Conservation (phyloP, 106 monocot genomes). For the Vanilla planifolia region DNA sequence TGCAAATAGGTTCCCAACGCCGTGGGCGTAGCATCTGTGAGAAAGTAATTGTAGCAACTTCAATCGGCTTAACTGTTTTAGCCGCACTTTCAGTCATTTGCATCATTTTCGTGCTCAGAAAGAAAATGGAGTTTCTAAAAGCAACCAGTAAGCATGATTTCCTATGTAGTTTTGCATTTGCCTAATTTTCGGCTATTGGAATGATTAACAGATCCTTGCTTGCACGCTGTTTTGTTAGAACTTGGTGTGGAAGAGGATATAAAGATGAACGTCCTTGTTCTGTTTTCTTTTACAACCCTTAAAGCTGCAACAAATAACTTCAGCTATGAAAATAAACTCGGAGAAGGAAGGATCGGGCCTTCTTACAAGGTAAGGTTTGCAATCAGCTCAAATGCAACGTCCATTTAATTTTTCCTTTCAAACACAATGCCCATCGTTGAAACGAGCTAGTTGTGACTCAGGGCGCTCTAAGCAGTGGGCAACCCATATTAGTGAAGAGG, state of each 20-base stretch:
- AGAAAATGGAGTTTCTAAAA: background rate
- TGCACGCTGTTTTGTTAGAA: background rate
- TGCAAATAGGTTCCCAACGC: too few relatives aligned
- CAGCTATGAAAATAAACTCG: conserved; percentile 3
- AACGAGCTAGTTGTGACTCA: background rate
- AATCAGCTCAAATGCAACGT: background rate
- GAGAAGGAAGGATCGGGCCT: background rate
- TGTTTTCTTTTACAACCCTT: background rate
- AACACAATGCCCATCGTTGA: too few relatives aligned
- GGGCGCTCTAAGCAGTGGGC: conserved; percentile 10
- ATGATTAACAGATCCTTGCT: too few relatives aligned
- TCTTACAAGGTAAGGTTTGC: conserved; percentile 2
- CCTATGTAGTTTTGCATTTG: too few relatives aligned
- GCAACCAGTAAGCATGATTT: background rate
- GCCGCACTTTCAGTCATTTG: background rate
- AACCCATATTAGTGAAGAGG: conserved; percentile 13
- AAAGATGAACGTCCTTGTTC: background rate
- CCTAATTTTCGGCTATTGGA: background rate
- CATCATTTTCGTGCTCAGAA: background rate
- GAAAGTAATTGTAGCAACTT: background rate
- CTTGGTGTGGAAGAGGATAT: background rate
- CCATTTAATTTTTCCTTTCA: too few relatives aligned
- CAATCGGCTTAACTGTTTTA: background rate
- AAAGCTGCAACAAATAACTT: conserved; percentile 8
- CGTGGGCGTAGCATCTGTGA: too few relatives aligned